These are phyloP conservation scores for Fusarium sp. DNA, from an alignment of 2,329 filamentous ascomycete genomes.

Conservation along the genomic window DNA sequence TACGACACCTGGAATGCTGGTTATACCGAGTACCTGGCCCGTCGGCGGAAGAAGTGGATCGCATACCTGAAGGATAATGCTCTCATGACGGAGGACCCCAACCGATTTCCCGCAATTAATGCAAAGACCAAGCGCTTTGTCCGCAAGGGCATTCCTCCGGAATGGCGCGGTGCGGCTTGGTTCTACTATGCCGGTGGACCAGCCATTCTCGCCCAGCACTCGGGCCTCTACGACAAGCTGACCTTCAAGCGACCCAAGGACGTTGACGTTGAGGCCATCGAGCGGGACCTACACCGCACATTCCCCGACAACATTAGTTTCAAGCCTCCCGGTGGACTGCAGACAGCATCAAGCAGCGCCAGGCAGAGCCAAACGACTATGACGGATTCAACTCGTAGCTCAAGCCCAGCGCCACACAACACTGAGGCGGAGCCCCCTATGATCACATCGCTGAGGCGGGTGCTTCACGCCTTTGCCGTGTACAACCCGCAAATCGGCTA, in stretches of 20 bases:
- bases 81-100: constrained; percentile 79
- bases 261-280: constrained; percentile 89
- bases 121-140: constrained; percentile 92
- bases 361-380: constrained; percentile 57
- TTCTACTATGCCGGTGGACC: constrained; percentile 96
- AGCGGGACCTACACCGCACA: constrained; percentile 92
- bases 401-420: constrained; percentile 53
- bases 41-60: constrained; percentile 87
- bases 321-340: constrained; percentile 71
- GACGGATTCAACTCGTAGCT: constrained; percentile 52
- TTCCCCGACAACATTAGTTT: constrained; percentile 96
- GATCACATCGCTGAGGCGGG: constrained; percentile 85
- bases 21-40: constrained; percentile 82
- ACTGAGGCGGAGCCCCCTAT: constrained; percentile 78
- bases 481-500: constrained; percentile 95
- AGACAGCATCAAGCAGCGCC: constrained; percentile 51
- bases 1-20: constrained; percentile 86
- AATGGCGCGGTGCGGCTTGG: constrained; percentile 96
- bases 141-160: constrained; percentile 92
- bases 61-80: constrained; percentile 83
- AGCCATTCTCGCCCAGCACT: constrained; percentile 81
- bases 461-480: constrained; percentile 90
- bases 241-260: constrained; percentile 76
- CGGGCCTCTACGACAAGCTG: constrained; percentile 82
- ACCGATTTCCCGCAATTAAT: constrained; percentile 83